phyloP scores from a whole-genome alignment of 768 basidiomycete genomes.

The Boletus rufocinnamomeus region DNA sequence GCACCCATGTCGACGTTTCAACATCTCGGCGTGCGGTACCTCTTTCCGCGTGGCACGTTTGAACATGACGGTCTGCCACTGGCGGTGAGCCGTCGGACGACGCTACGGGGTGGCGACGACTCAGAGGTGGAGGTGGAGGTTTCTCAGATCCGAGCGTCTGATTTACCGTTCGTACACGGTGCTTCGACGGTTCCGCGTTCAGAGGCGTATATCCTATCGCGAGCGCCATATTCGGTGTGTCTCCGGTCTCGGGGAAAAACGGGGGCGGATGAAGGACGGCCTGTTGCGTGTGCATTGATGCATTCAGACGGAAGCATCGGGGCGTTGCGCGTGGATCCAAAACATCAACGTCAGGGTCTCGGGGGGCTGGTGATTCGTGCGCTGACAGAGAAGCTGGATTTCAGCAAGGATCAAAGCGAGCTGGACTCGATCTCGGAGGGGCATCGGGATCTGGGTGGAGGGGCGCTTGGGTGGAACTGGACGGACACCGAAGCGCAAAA shows the following conservation, averaged over 20 bases:
- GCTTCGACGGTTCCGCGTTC: conserved; percentile 17
- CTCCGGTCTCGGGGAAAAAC: conserved; percentile 9
- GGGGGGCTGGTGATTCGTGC: conserved; percentile 13
- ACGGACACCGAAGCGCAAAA: conserved; percentile 11
- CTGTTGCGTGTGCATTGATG: conserved; percentile 20
- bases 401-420: neutral
- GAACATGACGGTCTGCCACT: neutral
- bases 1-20: conserved; percentile 7
- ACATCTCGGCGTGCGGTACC: conserved; percentile 2
- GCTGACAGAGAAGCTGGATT: conserved; percentile 14
- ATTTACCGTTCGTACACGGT: conserved; percentile 16
- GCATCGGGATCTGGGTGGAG: conserved; percentile 21
- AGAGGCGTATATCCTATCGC: conserved; percentile 23
- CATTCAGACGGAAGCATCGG: conserved; percentile 27
- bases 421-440: neutral
- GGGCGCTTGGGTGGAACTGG: conserved; percentile 29
- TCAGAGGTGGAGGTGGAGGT: neutral
- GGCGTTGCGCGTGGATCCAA: conserved; percentile 10
- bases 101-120: neutral
- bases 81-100: neutral
- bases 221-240: conserved; percentile 25
- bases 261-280: neutral
- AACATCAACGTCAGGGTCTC: conserved; percentile 13
- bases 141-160: conserved; percentile 14
- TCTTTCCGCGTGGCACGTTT: conserved; percentile 2